Evolutionary conservation across 306 rosid genomes (phyloP).

Genomic region (Medicago truncatula): MtrunA17r5.0-ANR NC_053046.1:36510501-36511000

Average conservation of each 20-base stretch:
- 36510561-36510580: no score
- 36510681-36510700: background rate
- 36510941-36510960: slow-evolving; percentile 33
- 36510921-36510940: slow-evolving; percentile 41
- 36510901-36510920: slow-evolving; percentile 45
- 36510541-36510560: no score
- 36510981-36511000: background rate
- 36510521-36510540: no score
- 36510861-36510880: slow-evolving; percentile 27
- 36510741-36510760: slow-evolving; percentile 49
- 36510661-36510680: background rate
- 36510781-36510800: slow-evolving; percentile 34
- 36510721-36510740: slow-evolving; percentile 48
- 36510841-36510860: slow-evolving; percentile 12
- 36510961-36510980: background rate
- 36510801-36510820: slow-evolving; percentile 31
- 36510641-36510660: background rate
- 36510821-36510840: slow-evolving; percentile 1
- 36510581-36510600: background rate
- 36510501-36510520: no score
- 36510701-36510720: slow-evolving; percentile 26
- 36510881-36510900: slow-evolving; percentile 48
- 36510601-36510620: background rate
- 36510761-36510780: slow-evolving; percentile 41
- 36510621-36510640: background rate